Evolutionary conservation across 1,139 yeast species (phyloP).

Genomic region (Saccharomyces hybrid): DNA sequence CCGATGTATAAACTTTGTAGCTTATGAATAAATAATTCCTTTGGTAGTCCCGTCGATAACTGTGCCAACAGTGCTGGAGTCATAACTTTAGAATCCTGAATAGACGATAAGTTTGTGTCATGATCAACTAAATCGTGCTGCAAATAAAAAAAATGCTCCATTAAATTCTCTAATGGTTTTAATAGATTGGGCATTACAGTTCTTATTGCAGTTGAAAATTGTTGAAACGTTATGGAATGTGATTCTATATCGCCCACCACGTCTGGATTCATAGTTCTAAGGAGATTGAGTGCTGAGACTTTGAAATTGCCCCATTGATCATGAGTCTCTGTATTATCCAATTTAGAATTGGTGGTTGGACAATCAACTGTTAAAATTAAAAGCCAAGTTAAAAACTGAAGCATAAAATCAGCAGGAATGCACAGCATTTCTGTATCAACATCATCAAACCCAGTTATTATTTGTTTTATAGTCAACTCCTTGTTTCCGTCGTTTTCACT

Average conservation of each 20-base stretch:
- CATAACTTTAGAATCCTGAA: slow-evolving; percentile 25
- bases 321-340: slow-evolving; percentile 11
- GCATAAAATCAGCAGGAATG: slow-evolving; percentile 35
- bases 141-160: slow-evolving; percentile 33
- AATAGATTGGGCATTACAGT: slow-evolving; percentile 36
- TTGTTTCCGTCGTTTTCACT: slow-evolving; percentile 8
- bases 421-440: slow-evolving; percentile 31
- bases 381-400: slow-evolving; percentile 38
- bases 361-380: slow-evolving; percentile 34
- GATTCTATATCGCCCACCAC: slow-evolving; percentile 25
- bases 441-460: slow-evolving; percentile 26
- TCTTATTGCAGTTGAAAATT: slow-evolving; percentile 33
- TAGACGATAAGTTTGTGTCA: slow-evolving; percentile 1
- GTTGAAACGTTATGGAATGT: slow-evolving; percentile 30
- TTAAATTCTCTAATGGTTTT: slow-evolving; percentile 33
- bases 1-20: slow-evolving; percentile 68
- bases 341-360: slow-evolving; percentile 24
- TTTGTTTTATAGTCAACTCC: slow-evolving; percentile 7
- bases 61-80: slow-evolving; percentile 31
- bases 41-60: slow-evolving; percentile 28
- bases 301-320: slow-evolving; percentile 23
- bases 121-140: slow-evolving; percentile 16
- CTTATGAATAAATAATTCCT: slow-evolving; percentile 35
- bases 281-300: slow-evolving; percentile 30
- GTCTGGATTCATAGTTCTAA: slow-evolving; percentile 40